phyloP scores from a whole-genome alignment of 352 stramenopile genomes.

The Thraustochytrium sp. region DNA sequence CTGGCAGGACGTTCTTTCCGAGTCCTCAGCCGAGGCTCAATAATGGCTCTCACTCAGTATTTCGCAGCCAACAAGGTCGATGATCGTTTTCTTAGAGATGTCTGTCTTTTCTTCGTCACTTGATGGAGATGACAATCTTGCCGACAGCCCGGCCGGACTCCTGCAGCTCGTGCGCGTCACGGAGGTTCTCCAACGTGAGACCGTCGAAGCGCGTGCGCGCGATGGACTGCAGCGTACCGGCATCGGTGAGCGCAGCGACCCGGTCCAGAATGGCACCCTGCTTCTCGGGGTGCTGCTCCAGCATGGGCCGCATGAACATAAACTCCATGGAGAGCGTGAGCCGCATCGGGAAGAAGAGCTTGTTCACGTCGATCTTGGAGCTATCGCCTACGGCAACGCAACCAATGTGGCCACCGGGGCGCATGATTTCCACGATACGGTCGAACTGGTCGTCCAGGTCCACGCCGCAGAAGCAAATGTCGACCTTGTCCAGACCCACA shows the following conservation, averaged over 20 bases:
- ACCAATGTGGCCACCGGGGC: background rate
- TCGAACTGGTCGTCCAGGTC: constrained; percentile 12
- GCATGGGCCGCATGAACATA: background rate
- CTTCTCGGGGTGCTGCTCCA: background rate
- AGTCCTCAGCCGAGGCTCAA: too few relatives aligned
- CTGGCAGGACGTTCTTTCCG: too few relatives aligned
- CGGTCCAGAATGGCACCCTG: background rate
- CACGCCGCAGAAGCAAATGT: constrained; percentile 2
- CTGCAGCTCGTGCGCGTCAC: background rate
- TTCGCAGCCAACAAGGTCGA: too few relatives aligned
- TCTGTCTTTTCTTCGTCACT: too few relatives aligned
- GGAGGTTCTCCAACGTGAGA: background rate
- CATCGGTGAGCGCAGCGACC: background rate
- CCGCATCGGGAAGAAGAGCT: constrained; percentile 9
- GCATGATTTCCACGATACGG: background rate
- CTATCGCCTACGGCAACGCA: background rate
- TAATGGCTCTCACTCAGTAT: too few relatives aligned
- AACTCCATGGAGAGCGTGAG: background rate
- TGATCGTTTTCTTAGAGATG: too few relatives aligned
- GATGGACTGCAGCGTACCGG: background rate
- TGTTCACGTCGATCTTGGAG: constrained; percentile 23
- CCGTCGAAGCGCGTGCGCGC: background rate
- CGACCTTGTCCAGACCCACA: background rate
- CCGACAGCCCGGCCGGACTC: background rate
- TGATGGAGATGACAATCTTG: constrained; percentile 2